Base-by-base conservation (phyloP, 768 basidiomycete genomes). In the Naganishia vaughanmartiniae region DNA sequence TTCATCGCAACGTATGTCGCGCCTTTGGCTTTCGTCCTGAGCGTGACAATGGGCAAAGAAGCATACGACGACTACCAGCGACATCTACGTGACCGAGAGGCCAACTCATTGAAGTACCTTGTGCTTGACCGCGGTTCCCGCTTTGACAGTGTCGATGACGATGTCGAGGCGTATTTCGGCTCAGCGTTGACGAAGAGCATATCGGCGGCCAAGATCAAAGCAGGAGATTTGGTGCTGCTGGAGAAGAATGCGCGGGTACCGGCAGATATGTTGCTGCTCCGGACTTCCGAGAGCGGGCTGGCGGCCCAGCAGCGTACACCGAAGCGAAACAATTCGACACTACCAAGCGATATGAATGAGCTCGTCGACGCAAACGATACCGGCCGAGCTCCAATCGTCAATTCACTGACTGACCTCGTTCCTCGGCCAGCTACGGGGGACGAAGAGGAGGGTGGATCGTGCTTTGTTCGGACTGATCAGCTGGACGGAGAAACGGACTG, bases 401-500 rank as follows among this genome's bases (percentile, higher is more conserved):
- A 6, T 6, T 28, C 36, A 33, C 42, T 2, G 17, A 65, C 2
- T 36, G 24, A 14, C 19, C 42, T 48, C 34, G 51, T 10, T 17
- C 5, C 46, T 30, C 31, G 28, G 7, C 31, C 36, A 26, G 30
- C 31, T 14, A 5, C 26, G 2, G 15, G 31, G 28, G 57, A 60
- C 11, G 66, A 68, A 2, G 72, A 73, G 36, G 82, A 87, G 3
- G 89, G 89, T 30, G 96, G 96, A 2, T 93, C 93, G 1, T 97
- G 95, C 80, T 99, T 98, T 81, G 92, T 99, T 72, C 87, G 96
- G 12, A 99, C 95, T 1, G 96, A 99, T 81, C 96, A 98, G 78
- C 85, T 99, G 33, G 96, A 99, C 73, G 96, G 96, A 53, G 96
- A 99, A 82, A 99, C 96, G 4, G 96, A 99, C 76, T 98, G 96